Base-by-base conservation (phyloP, 768 basidiomycete genomes). In the Sporobolomyces phaffii region DNA sequence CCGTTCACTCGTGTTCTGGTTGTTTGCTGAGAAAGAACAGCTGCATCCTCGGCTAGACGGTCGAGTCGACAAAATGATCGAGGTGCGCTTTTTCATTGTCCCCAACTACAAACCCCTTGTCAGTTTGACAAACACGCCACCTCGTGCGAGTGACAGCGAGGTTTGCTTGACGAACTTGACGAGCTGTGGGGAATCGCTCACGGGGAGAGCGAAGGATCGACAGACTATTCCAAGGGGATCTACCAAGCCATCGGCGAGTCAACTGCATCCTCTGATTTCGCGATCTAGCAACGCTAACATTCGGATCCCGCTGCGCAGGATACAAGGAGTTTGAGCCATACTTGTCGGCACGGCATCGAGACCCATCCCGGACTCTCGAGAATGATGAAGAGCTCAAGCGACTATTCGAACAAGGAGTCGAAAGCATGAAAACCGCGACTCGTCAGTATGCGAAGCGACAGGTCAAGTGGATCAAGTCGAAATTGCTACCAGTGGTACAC, bases 401-500 rank as follows among this genome's bases (percentile, higher is more conserved):
- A 33, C 74, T 78, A 17, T 88, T 87, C 73, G 64, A 78, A 5
- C 78, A 79, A 18, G 88, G 87, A 0, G 78, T 89, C 10, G 86
- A 88, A 47, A 82, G 82, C 13, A 93, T 92, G 86, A 96, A 97
- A 76, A 77, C 83, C 0, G 86, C 88, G 0, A 99, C 93, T 11
- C 81, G 88, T 26, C 87, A 91, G 77, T 99, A 98, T 76, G 90
- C 96, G 0, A 90, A 88, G 75, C 81, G 87, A 43, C 96, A 99
- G 76, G 81, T 93, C 45, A 85, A 87, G 40, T 99, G 96, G 96
- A 86, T 98, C 51, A 82, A 84, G 43, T 90, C 90, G 75, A 94
- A 96, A 77, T 78, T 98, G 18, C 77, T 96, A 40, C 93, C 92
- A 24, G 78, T 76, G 13, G 64, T 64, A 28, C 22, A 62, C 22